These are phyloP conservation scores for Aspergillus affinis DNA, from an alignment of 495 filamentous ascomycete genomes.

Conservation along the genomic window DNA sequence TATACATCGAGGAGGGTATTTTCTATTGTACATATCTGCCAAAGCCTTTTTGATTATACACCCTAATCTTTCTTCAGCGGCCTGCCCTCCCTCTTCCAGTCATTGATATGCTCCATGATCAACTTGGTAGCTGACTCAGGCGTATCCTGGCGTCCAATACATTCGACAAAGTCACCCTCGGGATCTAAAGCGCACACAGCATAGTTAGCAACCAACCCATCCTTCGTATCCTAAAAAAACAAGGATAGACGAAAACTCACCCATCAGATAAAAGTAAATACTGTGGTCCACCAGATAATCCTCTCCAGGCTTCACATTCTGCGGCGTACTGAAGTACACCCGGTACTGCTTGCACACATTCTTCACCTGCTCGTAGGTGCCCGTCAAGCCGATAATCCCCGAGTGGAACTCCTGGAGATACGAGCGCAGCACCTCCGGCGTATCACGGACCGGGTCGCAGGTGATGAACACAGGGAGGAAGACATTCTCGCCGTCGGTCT, in stretches of 20 bases:
- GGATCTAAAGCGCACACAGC: conserved; percentile 58
- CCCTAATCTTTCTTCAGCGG: conserved; percentile 39
- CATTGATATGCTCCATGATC: conserved; percentile 83
- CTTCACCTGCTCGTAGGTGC: conserved; percentile 89
- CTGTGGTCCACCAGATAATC: conserved; percentile 98
- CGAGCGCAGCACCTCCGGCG: conserved; percentile 74
- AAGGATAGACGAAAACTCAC: conserved; percentile 40
- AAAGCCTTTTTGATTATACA: conserved; percentile 6
- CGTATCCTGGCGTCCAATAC: conserved; percentile 89
- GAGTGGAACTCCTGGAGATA: conserved; percentile 93
- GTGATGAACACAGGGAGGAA: conserved; percentile 85
- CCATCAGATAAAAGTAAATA: conserved; percentile 99
- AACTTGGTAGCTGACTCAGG: conserved; percentile 81
- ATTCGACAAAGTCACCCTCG: conserved; percentile 97
- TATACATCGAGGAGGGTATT: conserved; percentile 31
- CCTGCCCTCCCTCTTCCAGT: conserved; percentile 70
- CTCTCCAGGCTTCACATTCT: conserved; percentile 81
- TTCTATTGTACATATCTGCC: conserved; percentile 34
- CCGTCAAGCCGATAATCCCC: conserved; percentile 85
- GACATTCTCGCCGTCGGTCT: conserved; percentile 45
- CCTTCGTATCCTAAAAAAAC: neutral
- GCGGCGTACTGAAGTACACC: conserved; percentile 94
- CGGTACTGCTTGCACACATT: conserved; percentile 89
- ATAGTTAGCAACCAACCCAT: conserved; percentile 3
- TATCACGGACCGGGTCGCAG: conserved; percentile 91